Base-by-base conservation (phyloP, 2,329 filamentous ascomycete genomes). In the Periconia sp. region DNA sequence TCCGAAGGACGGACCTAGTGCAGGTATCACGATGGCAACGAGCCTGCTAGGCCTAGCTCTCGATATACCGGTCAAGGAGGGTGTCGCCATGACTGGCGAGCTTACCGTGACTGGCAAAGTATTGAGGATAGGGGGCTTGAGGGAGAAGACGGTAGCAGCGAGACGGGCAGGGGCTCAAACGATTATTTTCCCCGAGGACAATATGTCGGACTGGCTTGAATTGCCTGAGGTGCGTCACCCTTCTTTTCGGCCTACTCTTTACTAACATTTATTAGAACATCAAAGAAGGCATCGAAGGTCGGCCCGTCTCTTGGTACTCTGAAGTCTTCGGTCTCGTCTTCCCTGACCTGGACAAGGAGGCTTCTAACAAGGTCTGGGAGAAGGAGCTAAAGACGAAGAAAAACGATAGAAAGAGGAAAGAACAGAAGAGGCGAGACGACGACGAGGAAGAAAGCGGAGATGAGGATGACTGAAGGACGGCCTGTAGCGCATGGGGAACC, bases 21-120 rank as follows among this genome's bases (percentile, higher is more conserved):
- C 94, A 15, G 94, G 94, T 67, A 94, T 99, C 63, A 99, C 94
- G 5, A 99, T 99, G 94, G 88, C 94, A n/a, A 95, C 91, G 5
- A 91, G 88, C 45, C 73, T 99, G 59, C 78, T 99, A 36, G 92
- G 88, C 38, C 77, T 99, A 49, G 92, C 90, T 7, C 75, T 97
- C 26, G 84, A 96, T 55, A 80, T 81, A 32, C 80, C 86, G 12
- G 79, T 99, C 36, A 81, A 91, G 63, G 89, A 92, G 5, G 90
- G 89, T 1, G 85, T 97, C 56, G 92, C 95, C 46, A 99, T 99
- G 94, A 99, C 94, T 1, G 94, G 94, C 52, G 94, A 99, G 73
- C 78, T 99, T 52, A 99, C 95, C 2, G 85, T 99, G 38, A 99
- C 94, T 1, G 94, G 94, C 40, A 99, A 99, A 75, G 92, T 99